Evolutionary conservation across 192 early-diverging fungal genomes (phyloP), one percentile per base, ranked within the genome.

Genomic region (Rhizophagus prolifer): DNA sequence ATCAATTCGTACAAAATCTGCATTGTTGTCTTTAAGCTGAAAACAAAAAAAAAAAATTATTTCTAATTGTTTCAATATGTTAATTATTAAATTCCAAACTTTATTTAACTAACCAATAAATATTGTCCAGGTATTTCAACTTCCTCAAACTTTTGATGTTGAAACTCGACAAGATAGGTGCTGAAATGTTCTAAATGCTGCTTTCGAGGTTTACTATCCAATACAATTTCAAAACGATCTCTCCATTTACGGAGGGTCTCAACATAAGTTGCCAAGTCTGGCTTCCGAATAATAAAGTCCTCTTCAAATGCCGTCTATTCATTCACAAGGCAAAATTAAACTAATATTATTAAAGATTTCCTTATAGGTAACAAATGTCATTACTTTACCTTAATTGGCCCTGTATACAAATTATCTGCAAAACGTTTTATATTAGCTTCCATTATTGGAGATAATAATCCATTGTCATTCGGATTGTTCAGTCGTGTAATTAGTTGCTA

Each of bases 81-180:
- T 34, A 61, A 19, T 26, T n/a, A 21, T n/a, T n/a, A 28, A 25
- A 12, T 71, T 36, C 5, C 5, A 38, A 12, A 31, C 25, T 66
- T 30, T n/a, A 58, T 47, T n/a, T 31, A 34, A 23, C 68, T 82
- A 76, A 98, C 89, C 84, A 93, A 76, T 78, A 97, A 82, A 80
- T 98, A 98, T 82, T 99, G 97, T 9, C 98, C 98, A 19, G 98
- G 98, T 8, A 99, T 90, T 77, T 98, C 97, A n/a, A 99, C 94
- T 70, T 98, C 96, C 76, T 98, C 97, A 79, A 99, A 98, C 81
- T 97, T 97, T 80, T 95, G 93, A 82, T 97, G 95, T 79, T 99
- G 96, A 87, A 99, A 98, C 82, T 99, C 98, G 10, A 94, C 95
- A 63, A 99, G 82, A 85, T 96, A 97, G 59, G 94, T 93, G 44